phyloP scores from a whole-genome alignment of 306 rosid species.

The Begonia fuchsioides region DNA sequence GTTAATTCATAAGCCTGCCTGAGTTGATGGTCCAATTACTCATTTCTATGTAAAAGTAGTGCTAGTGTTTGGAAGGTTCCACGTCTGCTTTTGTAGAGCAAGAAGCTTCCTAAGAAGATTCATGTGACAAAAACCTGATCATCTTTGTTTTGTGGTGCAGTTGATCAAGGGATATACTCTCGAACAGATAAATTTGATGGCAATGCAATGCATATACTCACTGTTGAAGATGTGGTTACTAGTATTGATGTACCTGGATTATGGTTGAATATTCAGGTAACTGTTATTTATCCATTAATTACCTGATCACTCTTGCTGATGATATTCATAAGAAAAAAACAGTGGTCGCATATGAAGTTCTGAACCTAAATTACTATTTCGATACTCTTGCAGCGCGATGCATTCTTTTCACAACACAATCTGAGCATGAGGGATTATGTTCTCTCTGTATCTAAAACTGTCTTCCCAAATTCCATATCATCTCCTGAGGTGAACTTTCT shows the following conservation, averaged over 20 bases:
- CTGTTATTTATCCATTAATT: neutral
- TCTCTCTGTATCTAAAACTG: conserved; percentile 30
- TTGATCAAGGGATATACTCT: conserved; percentile 48
- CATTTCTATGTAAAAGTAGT: no score
- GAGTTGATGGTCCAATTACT: no score
- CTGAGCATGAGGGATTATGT: conserved; percentile 53
- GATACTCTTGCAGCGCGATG: conserved; percentile 44
- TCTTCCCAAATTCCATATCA: conserved; percentile 42
- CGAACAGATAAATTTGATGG: conserved; percentile 33
- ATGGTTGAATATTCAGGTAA: conserved; percentile 91
- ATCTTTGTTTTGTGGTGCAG: conserved; percentile 26
- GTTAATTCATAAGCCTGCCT: no score
- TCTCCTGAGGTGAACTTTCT: conserved; percentile 78
- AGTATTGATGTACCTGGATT: conserved; percentile 15
- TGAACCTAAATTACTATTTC: conserved; percentile 11
- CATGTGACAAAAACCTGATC: neutral
- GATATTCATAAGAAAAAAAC: no score
- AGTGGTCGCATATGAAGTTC: neutral
- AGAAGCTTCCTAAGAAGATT: no score
- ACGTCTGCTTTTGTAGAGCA: no score
- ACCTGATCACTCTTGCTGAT: no score
- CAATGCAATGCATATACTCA: conserved; percentile 17
- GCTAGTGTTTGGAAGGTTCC: no score
- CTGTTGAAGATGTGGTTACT: conserved; percentile 22
- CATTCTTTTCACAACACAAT: conserved; percentile 49